Percentiles rank a stretch among this genome's conserved stretches.
phyloP scores from a whole-genome alignment of 2,329 filamentous ascomycete species.

The Xylaria sp. region DNA sequence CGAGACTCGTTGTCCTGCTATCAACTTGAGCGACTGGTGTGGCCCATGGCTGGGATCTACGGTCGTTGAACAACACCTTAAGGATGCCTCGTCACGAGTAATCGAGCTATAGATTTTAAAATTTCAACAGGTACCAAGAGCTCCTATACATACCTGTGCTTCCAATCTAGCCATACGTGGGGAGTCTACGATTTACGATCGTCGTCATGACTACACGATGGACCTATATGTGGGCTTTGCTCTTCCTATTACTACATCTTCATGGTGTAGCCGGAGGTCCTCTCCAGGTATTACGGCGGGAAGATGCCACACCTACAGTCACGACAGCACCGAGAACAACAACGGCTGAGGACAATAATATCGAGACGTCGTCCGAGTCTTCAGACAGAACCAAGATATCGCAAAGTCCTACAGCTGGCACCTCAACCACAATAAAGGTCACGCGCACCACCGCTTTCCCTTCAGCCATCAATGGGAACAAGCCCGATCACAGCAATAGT shows the following conservation, averaged over 20 bases:
- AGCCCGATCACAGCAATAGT: constrained; percentile 40
- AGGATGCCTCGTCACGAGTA: constrained; percentile 40
- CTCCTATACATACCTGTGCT: constrained; percentile 19
- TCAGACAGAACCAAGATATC: constrained; percentile 30
- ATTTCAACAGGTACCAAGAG: constrained; percentile 29
- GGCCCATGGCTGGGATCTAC: constrained; percentile 19
- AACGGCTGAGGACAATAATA: constrained; percentile 33
- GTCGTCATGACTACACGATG: constrained; percentile 52
- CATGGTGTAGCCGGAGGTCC: constrained; percentile 53
- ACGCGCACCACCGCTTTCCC: constrained; percentile 44
- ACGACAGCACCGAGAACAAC: constrained; percentile 41
- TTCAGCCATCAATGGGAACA: constrained; percentile 50
- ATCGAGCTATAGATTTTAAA: constrained; percentile 30
- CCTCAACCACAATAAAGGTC: constrained; percentile 31
- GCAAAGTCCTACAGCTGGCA: constrained; percentile 19
- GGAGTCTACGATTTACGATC: neutral
- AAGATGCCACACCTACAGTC: constrained; percentile 48
- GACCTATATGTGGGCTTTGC: constrained; percentile 52
- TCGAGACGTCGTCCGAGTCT: constrained; percentile 32
- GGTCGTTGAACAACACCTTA: constrained; percentile 26
- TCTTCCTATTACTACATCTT: constrained; percentile 55
- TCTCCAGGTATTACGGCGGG: constrained; percentile 50
- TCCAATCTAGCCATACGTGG: constrained; percentile 4
- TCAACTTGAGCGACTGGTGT: constrained; percentile 4
- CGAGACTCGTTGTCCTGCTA: constrained; percentile 2